Evolutionary conservation across 176 grass and related monocot genomes (phyloP).

Genomic region (Echinochloa phyllopogon): DNA sequence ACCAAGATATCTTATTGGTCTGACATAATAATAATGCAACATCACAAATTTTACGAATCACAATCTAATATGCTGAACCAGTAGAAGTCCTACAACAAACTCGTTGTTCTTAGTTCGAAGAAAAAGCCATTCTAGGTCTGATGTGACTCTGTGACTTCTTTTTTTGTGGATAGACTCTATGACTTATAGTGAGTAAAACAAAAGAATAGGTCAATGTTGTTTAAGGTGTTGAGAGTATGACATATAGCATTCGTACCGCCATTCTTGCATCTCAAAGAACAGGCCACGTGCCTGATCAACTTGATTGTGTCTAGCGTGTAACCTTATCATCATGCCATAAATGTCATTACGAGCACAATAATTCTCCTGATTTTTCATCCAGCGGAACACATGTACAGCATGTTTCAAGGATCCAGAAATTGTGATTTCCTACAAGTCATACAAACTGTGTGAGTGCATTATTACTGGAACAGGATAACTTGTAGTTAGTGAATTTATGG

Average conservation of each 20-base stretch:
- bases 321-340: conserved; percentile 83
- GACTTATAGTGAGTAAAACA: conserved; percentile 22
- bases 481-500: conserved; percentile 1
- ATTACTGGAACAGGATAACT: conserved; percentile 1
- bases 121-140: neutral
- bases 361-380: conserved; percentile 96
- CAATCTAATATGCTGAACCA: neutral
- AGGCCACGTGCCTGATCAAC: conserved; percentile 87
- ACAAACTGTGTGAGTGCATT: conserved; percentile 35
- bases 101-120: neutral
- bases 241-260: conserved; percentile 61
- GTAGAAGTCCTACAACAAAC: neutral
- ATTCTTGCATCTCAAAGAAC: conserved; percentile 98
- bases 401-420: conserved; percentile 68
- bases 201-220: conserved; percentile 7
- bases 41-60: neutral
- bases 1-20: neutral
- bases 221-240: conserved; percentile 9
- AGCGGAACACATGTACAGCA: conserved; percentile 78
- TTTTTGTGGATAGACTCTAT: neutral
- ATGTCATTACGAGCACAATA: conserved; percentile 80
- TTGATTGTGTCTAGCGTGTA: conserved; percentile 81
- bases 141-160: neutral
- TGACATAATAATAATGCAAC: neutral
- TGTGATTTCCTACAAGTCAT: conserved; percentile 73